Evolutionary conservation across 2,329 filamentous ascomycete species (phyloP), one percentile per base, ranked within the genome.

Genomic region (Fusarium temperatum): DNA sequence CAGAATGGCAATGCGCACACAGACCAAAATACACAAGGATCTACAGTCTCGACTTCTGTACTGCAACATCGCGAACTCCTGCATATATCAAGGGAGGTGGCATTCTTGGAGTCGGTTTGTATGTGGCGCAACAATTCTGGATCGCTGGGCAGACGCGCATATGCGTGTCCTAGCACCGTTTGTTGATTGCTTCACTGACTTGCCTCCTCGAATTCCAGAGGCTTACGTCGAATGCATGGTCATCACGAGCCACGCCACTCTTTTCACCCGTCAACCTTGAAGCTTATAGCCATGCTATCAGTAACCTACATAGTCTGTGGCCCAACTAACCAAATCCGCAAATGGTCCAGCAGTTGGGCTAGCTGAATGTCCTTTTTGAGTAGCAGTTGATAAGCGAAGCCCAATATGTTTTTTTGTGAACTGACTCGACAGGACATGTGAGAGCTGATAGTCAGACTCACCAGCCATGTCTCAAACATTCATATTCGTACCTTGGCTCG

Each of bases 161-260:
- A 45, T 74, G 63, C 60, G 59, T 44, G 55, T 68, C 65, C 57
- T 74, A 61, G 67, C 62, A 68, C 53, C 45, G 48, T n/a, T 58
- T 67, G 54, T 60, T 68, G 62, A 73, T 71, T 72, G 57, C 71
- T 74, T 72, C 60, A 66, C 30, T 48, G 18, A 36, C 45, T 56
- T 74, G 28, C 72, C 67, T 65, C 53, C 68, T 69, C 56, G 32
- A 73, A 73, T 75, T 73, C 59, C 72, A 57, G 72, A 75, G 68
- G 72, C 68, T 63, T 60, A 59, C 32, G 28, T 51, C 44, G 56
- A 64, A 61, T 63, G 60, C 61, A 63, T 51, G 57, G n/a, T 35
- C 26, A 73, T 74, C 72, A 73, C 72, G 64, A 75, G 72, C 65
- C 41, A 65, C 64, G 68, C 72, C 68, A 75, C 68, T 64, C 57